Conservation (phyloP, 202 grass and related monocot species). For the Setaria italica region DNA sequence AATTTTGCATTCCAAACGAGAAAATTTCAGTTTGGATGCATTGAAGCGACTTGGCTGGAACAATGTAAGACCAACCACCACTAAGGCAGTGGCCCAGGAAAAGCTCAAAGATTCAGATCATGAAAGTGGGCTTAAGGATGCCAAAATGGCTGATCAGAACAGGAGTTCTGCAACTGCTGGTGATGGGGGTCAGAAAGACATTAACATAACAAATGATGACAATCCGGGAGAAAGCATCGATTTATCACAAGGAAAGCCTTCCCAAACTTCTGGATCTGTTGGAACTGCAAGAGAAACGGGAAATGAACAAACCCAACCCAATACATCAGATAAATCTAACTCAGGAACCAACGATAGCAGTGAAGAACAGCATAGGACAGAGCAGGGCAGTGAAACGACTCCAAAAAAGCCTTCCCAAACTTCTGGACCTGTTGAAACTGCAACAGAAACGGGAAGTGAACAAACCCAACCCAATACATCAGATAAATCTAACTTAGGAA, state of each 20-base stretch:
- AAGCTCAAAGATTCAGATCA: constrained; percentile 56
- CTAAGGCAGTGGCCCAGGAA: constrained; percentile 56
- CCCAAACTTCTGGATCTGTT: constrained; percentile 55
- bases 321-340: constrained; percentile 50
- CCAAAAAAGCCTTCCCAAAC: constrained; percentile 39
- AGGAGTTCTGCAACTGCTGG: constrained; percentile 37
- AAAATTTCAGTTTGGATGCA: constrained; percentile 68
- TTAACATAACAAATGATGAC: constrained; percentile 41
- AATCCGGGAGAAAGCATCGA: constrained; percentile 51
- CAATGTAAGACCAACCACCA: constrained; percentile 48
- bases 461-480: constrained; percentile 50
- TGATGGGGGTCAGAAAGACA: constrained; percentile 51
- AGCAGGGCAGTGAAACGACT: constrained; percentile 31
- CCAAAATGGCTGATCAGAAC: constrained; percentile 50
- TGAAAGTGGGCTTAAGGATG: constrained; percentile 50
- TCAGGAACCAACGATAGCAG: constrained; percentile 39
- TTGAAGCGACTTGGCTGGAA: constrained; percentile 62
- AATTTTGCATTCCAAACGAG: constrained; percentile 74
- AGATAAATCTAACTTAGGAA: constrained; percentile 45
- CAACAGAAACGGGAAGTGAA: constrained; percentile 49
- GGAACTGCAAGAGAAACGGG: constrained; percentile 52
- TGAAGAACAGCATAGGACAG: constrained; percentile 44
- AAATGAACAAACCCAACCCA: constrained; percentile 51
- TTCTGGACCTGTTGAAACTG: constrained; percentile 56
- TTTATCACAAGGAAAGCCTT: constrained; percentile 50